Evolutionary conservation across 495 filamentous ascomycete species (phyloP), one percentile per base, ranked within the genome.

Genomic region (Hypoxylon fuscum): DNA sequence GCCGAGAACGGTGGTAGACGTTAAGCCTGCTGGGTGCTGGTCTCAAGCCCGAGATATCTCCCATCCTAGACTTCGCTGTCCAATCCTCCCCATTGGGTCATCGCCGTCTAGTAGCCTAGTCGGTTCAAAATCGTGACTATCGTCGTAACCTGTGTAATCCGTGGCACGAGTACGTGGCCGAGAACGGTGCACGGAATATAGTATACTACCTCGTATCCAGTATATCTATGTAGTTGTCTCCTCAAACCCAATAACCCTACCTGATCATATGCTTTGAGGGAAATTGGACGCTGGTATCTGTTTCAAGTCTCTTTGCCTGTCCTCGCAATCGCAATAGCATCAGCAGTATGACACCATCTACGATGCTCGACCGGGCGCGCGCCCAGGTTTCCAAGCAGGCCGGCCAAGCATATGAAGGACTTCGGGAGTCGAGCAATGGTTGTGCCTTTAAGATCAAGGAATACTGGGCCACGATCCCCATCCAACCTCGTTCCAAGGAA

Each of bases 1-100:
- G 62, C 62, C 62, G 62, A 66, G 56, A 60, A 66, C 51, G 62
- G 56, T 49, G 20, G 17, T 55, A 23, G 44, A 40, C 31, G 31
- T 45, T 7, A 31, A 38, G 14, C 23, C 29, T 15, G 37, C 11
- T 34, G 18, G 14, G 21, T 20, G 21, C 52, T 35, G 31, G 15
- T 5, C 32, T 55, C 50, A 52, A 66, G 17, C 23, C 62, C 62
- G 62, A 66, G 56, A 66, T 60, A 66, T 66, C 62, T 66, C 62
- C 62, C 23, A 35, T 43, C 50, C 52, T 14, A 42, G 40, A 17
- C n/a, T 20, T 22, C 23, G 12, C 12, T 18, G 17, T 25, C 48
- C 27, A 45, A 27, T 64, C 41, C 21, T 48, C 43, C 42, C 37
- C 15, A 53, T 42, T 47, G 41, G 48, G 27, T 29, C 17, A 44